Evolutionary conservation across 805 yeast species (phyloP).

Genomic region (Maudiozyma pseudohumilis): DNA sequence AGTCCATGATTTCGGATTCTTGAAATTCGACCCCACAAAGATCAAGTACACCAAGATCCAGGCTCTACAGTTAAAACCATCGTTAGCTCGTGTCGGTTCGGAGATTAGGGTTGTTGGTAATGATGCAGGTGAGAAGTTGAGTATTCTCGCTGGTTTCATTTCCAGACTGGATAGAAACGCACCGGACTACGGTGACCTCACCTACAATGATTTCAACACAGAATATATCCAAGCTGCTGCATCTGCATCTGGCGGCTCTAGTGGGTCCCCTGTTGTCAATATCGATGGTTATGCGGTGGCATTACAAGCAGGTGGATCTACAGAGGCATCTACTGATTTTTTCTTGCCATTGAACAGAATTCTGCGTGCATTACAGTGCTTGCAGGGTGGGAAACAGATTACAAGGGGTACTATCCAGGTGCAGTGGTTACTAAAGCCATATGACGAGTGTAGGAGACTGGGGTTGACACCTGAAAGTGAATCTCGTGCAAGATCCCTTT

Average conservation of each 20-base stretch:
- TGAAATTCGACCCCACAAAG: constrained; percentile 60
- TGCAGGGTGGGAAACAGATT: constrained; percentile 49
- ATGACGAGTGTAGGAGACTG: constrained; percentile 79
- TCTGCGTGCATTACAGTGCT: constrained; percentile 65
- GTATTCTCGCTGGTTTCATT: constrained; percentile 75
- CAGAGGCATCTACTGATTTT: constrained; percentile 88
- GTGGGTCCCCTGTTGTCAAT: constrained; percentile 94
- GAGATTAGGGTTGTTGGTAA: constrained; percentile 94
- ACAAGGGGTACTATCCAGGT: constrained; percentile 89
- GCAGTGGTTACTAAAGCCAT: constrained; percentile 80
- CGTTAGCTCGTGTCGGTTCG: constrained; percentile 79
- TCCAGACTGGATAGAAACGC: constrained; percentile 83
- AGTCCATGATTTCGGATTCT: constrained; percentile 88
- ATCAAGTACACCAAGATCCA: constrained; percentile 67
- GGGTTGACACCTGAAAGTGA: constrained; percentile 75
- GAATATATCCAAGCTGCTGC: constrained; percentile 96
- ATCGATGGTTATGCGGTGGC: constrained; percentile 83
- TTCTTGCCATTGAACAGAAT: constrained; percentile 82
- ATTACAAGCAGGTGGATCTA: constrained; percentile 86
- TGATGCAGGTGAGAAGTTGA: constrained; percentile 90
- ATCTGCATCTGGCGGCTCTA: constrained; percentile 89
- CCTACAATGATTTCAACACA: constrained; percentile 88
- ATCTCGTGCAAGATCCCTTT: constrained; percentile 50
- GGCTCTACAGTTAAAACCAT: constrained; percentile 64
- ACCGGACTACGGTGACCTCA: constrained; percentile 81